Evolutionary conservation across 345 rosid genomes (phyloP).

Genomic region (Pistacia atlantica): DNA sequence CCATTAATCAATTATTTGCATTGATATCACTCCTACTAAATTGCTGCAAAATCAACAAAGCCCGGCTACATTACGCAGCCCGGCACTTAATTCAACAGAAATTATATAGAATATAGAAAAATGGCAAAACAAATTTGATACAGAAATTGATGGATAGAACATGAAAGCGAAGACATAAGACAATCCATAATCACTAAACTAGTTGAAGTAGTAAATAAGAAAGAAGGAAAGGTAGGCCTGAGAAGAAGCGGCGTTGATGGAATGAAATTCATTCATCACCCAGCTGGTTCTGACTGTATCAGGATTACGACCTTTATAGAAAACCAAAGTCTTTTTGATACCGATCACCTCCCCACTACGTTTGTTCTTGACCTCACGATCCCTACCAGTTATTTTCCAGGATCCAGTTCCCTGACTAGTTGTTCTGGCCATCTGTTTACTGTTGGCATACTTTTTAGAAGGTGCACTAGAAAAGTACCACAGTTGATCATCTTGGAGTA

Average conservation of each 20-base stretch:
- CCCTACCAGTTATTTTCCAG: constrained; percentile 6
- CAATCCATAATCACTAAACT: neutral
- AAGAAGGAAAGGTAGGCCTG: neutral
- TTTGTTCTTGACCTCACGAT: neutral
- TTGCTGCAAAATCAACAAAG: too few relatives aligned
- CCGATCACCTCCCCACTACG: neutral
- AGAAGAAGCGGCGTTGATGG: neutral
- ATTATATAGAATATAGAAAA: neutral
- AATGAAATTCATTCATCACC: constrained; percentile 32
- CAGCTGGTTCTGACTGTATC: constrained; percentile 6
- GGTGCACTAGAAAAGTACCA: constrained; percentile 16
- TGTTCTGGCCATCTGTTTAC: neutral
- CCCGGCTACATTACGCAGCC: too few relatives aligned
- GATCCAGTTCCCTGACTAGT: neutral
- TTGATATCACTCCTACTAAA: neutral
- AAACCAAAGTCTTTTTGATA: constrained; percentile 11
- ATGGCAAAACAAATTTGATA: neutral
- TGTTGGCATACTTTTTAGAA: neutral
- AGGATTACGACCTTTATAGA: neutral
- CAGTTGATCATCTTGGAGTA: neutral
- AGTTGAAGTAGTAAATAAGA: neutral
- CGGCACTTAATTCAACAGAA: too few relatives aligned
- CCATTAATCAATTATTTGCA: neutral
- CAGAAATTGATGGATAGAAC: neutral
- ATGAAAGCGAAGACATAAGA: neutral